phyloP scores from a whole-genome alignment of 2,329 filamentous ascomycete species.

The Neofusicoccum cordaticola region DNA sequence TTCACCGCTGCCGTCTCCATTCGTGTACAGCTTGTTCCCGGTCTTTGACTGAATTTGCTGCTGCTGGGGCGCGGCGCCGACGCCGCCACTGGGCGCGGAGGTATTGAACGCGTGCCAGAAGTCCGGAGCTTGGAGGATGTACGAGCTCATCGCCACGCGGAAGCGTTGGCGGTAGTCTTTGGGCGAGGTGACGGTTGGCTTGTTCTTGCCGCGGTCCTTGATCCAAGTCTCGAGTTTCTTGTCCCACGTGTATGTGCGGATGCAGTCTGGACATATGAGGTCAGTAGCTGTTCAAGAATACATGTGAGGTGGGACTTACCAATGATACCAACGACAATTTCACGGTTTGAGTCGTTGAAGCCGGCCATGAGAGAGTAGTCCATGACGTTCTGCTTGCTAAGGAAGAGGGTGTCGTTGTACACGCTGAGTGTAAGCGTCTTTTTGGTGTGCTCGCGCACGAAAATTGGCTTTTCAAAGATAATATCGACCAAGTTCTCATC shows the following conservation, averaged over 20 bases:
- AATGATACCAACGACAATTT: conserved; percentile 95
- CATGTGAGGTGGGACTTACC: conserved; percentile 24
- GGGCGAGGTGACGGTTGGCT: conserved; percentile 93
- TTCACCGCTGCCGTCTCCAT: not conserved
- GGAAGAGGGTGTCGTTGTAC: conserved; percentile 95
- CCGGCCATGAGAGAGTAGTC: conserved; percentile 99
- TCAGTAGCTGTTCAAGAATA: not conserved
- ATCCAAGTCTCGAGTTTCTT: conserved; percentile 99
- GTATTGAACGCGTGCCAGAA: conserved; percentile 67
- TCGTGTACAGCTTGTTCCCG: not conserved
- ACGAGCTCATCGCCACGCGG: conserved; percentile 92
- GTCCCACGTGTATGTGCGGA: conserved; percentile 98
- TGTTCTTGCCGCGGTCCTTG: conserved; percentile 86
- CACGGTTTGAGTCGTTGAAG: conserved; percentile 83
- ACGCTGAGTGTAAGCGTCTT: conserved; percentile 87
- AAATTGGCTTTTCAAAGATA: conserved; percentile 94
- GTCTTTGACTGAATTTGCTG: not conserved
- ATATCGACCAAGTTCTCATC: conserved; percentile 99
- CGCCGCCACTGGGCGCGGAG: not conserved
- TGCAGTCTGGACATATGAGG: conserved; percentile 64
- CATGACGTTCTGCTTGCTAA: conserved; percentile 96
- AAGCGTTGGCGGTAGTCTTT: conserved; percentile 98
- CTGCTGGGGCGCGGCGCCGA: not conserved
- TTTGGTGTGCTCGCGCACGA: conserved; percentile 93
- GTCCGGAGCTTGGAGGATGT: conserved; percentile 71